A percentile compares a stretch with the other conserved stretches of the same genome.
Conservation (phyloP, 2,329 filamentous ascomycete genomes). For the Xylaria sp. region DNA sequence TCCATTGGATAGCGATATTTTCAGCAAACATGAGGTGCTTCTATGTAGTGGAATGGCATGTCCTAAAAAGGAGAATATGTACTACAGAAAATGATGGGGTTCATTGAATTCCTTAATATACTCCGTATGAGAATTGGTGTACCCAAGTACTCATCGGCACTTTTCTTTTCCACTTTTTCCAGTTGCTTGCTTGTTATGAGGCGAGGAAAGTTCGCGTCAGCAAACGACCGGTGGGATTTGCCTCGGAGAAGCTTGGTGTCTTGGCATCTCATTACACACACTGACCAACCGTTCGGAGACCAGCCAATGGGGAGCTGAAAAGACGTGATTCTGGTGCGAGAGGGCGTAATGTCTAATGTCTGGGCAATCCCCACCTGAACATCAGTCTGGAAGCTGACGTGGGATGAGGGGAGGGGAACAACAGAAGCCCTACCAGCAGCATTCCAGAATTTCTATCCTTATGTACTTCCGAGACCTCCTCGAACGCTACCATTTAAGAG, state of each 20-base stretch:
- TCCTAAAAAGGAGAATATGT: background rate
- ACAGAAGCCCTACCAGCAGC: background rate
- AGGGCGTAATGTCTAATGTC: constrained; percentile 25
- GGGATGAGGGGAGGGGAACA: constrained; percentile 16
- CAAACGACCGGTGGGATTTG: constrained; percentile 1
- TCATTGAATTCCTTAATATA: too few relatives aligned
- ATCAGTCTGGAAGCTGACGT: constrained; percentile 27
- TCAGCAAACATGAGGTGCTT: constrained; percentile 5
- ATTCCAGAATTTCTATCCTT: background rate
- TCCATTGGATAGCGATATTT: background rate
- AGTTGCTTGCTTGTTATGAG: background rate
- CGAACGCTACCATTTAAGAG: background rate
- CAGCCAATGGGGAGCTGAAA: constrained; percentile 7
- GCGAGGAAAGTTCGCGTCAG: constrained; percentile 15
- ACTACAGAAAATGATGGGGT: background rate
- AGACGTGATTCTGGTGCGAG: constrained; percentile 25
- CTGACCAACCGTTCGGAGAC: background rate
- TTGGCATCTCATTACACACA: constrained; percentile 27
- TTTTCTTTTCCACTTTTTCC: background rate
- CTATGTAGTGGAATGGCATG: background rate
- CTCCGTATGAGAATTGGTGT: too few relatives aligned
- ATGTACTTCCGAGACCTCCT: too few relatives aligned
- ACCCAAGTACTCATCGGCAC: background rate
- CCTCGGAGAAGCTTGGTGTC: constrained; percentile 15
- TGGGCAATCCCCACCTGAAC: background rate